Evolutionary conservation across 1,284 basidiomycete species (phyloP), one percentile per base, ranked within the genome.

Genomic region (Fistulina hepatica): DNA sequence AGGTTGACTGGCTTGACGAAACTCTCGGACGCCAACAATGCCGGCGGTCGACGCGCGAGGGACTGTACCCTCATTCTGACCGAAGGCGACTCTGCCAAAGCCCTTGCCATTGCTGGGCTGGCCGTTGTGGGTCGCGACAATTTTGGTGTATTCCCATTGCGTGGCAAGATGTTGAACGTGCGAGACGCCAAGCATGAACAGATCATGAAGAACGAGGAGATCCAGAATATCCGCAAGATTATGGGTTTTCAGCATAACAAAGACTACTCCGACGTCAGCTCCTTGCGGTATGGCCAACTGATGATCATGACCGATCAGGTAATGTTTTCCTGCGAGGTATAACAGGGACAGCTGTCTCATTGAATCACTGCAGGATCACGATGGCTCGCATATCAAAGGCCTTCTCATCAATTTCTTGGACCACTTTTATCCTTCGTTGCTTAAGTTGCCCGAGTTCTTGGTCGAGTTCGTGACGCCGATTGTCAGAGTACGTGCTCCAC

Each of bases 291-390:
- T 53, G 95, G 95, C 2, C 80, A 82, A 41, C 60, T 99, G 43
- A 99, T 99, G 95, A 92, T 99, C 54, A 99, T 99, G 95, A 93
- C 95, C 10, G 95, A 99, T 81, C 93, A 97, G 73, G 90, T 88
- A 41, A 27, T 48, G 45, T 39, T 32, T 28, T 33, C 19, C 36
- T 38, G 10, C 19, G n/a, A 15, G 7, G 34, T 19, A 9, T 19
- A 13, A 11, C 21, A 13, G 35, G 33, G 31, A 36, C 7, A 8
- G 16, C 10, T 13, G 10, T 20, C 25, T 32, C 37, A 46, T 43
- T 51, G 15, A 42, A 7, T 28, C 10, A 25, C n/a, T 44, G 0
- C 57, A 95, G 88, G 95, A 99, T 76, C 92, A 98, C 64, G 95
- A 99, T 63, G 95, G 95, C 37, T 98, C 94, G 25, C 95, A 99